phyloP scores from a whole-genome alignment of 768 basidiomycete genomes.

The Mycena sanguinolenta region DNA sequence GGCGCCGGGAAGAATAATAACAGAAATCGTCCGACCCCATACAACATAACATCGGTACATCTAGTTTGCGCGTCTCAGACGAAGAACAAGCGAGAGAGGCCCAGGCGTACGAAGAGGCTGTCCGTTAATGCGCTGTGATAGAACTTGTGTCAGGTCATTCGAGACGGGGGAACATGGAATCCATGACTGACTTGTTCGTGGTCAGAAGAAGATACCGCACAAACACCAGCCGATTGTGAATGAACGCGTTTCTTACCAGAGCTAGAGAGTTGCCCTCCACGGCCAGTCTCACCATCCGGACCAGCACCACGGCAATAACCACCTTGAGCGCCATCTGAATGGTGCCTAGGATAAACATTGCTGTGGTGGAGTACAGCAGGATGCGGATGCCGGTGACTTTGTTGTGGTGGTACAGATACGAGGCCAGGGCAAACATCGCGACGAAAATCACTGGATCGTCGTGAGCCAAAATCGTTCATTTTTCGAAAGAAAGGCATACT shows the following conservation, averaged over 20 bases:
- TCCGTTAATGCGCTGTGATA: constrained; percentile 7
- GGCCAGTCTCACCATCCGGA: constrained; percentile 3
- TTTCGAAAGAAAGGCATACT: background rate
- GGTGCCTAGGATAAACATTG: background rate
- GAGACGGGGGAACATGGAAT: background rate
- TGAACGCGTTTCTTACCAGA: background rate
- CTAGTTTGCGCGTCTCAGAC: background rate
- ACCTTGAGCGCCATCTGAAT: background rate
- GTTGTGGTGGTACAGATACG: background rate
- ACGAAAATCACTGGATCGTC: background rate
- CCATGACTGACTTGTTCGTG: constrained; percentile 9
- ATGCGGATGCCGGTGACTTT: constrained; percentile 9
- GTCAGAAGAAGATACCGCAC: background rate
- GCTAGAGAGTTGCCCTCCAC: constrained; percentile 10
- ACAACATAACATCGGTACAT: constrained; percentile 14
- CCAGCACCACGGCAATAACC: background rate
- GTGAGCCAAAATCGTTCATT: background rate
- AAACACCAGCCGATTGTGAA: background rate
- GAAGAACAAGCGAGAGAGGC: background rate
- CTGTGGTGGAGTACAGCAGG: constrained; percentile 1
- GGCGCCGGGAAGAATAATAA: background rate
- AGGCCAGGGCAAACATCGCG: background rate
- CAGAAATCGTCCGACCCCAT: background rate
- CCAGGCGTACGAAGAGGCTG: background rate
- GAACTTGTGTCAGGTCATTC: background rate